Base-by-base conservation (phyloP, 1,284 basidiomycete species). In the Tilletia horrida region DNA sequence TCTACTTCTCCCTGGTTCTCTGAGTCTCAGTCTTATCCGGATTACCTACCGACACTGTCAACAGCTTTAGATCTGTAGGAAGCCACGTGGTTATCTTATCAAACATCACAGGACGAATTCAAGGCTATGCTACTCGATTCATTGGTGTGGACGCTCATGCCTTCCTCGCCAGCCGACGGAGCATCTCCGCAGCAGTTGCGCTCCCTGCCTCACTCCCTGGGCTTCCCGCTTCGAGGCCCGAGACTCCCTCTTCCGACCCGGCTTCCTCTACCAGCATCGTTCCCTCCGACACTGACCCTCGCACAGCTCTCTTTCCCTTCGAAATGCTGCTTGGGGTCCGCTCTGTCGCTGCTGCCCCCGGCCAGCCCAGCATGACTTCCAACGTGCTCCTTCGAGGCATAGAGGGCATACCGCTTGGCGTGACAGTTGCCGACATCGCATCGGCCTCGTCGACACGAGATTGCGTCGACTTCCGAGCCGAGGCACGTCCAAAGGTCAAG, bases 201-300 rank as follows among this genome's bases (percentile, higher is more conserved):
- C 55, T 59, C 29, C 55, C 55, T 18, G 55, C 55, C 55, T 59
- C 55, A 29, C 55, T 59, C 14, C 55, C 55, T 3, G 55, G 55
- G 35, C 55, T 59, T 13, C 55, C 55, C 27, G 21, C 55, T n/a
- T 57, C 52, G 23, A 29, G 27, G 11, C n/a, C 23, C 23, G 27
- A 35, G 25, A 52, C 11, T 9, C 27, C 50, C 23, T 13, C 50
- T 27, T 52, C 50, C 4, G 16, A 18, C 6, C 50, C 50, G 11
- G 27, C 52, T 25, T 29, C 52, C 7, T 23, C 27, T 21, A 4
- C 52, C 14, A 13, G 16, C 55, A 35, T 1, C 23, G 16, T n/a
- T 18, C 55, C 55, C 55, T 59, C 55, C 55, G 55, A 59, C 29
- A 40, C 55, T 18, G 55, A 31, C 29, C 31, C 55, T 13, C 55